Conservation (phyloP, 1,139 yeast genomes). For the Sugiyamaella pinicola region DNA sequence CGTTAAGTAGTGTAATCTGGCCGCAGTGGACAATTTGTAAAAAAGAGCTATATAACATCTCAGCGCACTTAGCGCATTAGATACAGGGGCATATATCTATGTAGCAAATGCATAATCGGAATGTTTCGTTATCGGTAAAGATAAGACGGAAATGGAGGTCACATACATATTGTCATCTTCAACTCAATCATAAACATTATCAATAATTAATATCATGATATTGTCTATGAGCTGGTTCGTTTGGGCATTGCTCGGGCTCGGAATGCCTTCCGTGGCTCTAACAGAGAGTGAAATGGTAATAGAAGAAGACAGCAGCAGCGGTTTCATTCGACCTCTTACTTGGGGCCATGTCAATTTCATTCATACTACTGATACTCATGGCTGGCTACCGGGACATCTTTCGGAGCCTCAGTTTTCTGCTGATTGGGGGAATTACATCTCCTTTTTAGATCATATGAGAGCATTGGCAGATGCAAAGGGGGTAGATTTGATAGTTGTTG, state of each 20-base stretch:
- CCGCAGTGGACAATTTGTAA: too few relatives aligned
- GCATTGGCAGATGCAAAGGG: conserved; percentile 48
- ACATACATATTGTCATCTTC: too few relatives aligned
- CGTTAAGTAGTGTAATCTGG: too few relatives aligned
- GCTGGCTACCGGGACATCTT: conserved; percentile 86
- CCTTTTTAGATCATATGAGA: conserved; percentile 60
- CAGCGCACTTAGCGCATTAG: too few relatives aligned
- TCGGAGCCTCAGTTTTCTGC: conserved; percentile 75
- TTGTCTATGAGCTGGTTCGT: not conserved
- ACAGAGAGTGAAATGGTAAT: too few relatives aligned
- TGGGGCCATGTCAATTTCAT: conserved; percentile 79
- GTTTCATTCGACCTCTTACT: conserved; percentile 39
- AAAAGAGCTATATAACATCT: too few relatives aligned
- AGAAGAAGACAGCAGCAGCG: too few relatives aligned
- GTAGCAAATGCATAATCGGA: not conserved
- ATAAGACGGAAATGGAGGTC: too few relatives aligned
- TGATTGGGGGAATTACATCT: conserved; percentile 90
- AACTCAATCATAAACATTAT: too few relatives aligned
- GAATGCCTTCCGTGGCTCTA: too few relatives aligned
- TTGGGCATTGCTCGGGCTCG: not conserved
- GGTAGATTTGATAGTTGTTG: conserved; percentile 72
- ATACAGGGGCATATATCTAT: too few relatives aligned
- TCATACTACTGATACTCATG: conserved; percentile 93
- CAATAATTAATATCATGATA: not conserved
- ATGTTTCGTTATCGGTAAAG: conserved; percentile 9